Evolutionary conservation across 495 filamentous ascomycete species (phyloP).

Genomic region (Saxophila tyrrhenica): DNA sequence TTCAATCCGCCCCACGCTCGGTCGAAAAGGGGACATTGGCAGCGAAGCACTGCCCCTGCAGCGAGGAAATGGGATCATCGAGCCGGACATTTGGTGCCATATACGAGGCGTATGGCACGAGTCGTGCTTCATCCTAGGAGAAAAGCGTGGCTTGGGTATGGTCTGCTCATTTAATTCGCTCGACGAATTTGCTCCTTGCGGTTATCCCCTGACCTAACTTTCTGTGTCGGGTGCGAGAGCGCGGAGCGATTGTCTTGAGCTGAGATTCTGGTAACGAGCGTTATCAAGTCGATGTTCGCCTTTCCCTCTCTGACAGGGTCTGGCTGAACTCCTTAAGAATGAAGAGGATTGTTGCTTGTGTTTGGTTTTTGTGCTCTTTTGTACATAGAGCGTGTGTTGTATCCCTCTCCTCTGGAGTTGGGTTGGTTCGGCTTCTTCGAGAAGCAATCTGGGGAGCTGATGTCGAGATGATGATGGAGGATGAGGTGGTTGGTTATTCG

Average conservation of each 20-base stretch:
- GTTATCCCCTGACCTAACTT: background rate
- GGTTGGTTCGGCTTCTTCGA: background rate
- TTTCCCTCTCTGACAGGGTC: background rate
- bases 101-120: constrained; percentile 12
- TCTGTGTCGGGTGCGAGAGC: constrained; percentile 1
- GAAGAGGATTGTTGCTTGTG: background rate
- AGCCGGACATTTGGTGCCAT: constrained; percentile 29
- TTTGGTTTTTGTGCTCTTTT: background rate
- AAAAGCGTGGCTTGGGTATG: constrained; percentile 23
- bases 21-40: too few relatives aligned
- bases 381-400: background rate
- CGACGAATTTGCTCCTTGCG: too few relatives aligned
- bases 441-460: constrained; percentile 1
- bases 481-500: background rate
- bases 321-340: background rate
- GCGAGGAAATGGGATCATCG: background rate
- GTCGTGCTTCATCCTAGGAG: constrained; percentile 10
- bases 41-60: background rate
- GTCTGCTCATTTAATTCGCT: too few relatives aligned
- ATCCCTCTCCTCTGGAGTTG: constrained; percentile 1
- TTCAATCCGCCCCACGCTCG: too few relatives aligned
- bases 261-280: constrained; percentile 4
- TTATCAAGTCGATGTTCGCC: background rate
- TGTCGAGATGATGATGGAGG: background rate
- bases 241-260: background rate